phyloP scores from a whole-genome alignment of 257 asterid species.

The Henckelia pumila region DNA sequence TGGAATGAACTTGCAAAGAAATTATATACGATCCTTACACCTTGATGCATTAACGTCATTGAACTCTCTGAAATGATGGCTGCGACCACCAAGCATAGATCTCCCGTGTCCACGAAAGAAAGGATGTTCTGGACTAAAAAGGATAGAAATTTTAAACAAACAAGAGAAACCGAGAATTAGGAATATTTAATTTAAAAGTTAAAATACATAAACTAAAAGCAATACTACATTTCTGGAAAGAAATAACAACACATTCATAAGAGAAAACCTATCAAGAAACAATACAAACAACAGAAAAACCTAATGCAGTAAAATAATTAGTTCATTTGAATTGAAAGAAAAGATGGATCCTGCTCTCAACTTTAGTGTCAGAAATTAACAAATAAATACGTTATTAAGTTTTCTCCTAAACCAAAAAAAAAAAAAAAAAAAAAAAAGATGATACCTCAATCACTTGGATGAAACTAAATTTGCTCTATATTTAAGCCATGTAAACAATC shows the following conservation, averaged over 20 bases:
- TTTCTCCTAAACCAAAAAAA: too few relatives aligned
- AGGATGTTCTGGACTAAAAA: constrained; percentile 77
- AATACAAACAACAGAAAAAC: constrained; percentile 1
- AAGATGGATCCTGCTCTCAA: neutral
- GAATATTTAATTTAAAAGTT: too few relatives aligned
- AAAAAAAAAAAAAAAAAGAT: too few relatives aligned
- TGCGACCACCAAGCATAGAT: constrained; percentile 81
- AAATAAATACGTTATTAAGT: neutral
- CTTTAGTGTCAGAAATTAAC: neutral
- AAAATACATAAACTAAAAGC: neutral
- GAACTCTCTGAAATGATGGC: constrained; percentile 53
- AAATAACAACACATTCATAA: constrained; percentile 14
- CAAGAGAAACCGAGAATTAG: constrained; percentile 6
- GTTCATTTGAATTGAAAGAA: neutral
- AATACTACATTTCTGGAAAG: constrained; percentile 10
- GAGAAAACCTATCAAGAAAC: constrained; percentile 2
- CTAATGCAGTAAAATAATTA: constrained; percentile 12
- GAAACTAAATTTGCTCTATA: too few relatives aligned
- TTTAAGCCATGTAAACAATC: neutral
- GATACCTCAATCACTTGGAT: too few relatives aligned
- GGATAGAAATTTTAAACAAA: neutral
- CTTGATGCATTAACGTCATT: constrained; percentile 61
- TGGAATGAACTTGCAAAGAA: constrained; percentile 7
- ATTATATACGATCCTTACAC: constrained; percentile 33
- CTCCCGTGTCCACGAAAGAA: constrained; percentile 72